A percentile compares a stretch with the other conserved stretches of the same genome.
phyloP scores from a whole-genome alignment of 805 yeast genomes.

The Yarrowia sp. region DNA sequence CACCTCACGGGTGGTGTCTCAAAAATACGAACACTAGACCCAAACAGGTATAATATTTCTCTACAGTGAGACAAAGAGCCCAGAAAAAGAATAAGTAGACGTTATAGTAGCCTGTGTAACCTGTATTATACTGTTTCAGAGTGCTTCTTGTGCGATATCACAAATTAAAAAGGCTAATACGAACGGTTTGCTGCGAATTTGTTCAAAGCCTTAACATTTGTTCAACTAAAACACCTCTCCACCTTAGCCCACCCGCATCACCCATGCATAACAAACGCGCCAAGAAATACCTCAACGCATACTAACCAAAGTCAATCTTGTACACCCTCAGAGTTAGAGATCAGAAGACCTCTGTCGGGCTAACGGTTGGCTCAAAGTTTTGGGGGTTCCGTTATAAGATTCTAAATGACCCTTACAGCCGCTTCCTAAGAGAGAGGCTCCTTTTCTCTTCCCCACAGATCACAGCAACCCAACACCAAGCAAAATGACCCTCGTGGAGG shows the following conservation, averaged over 20 bases:
- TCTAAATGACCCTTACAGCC: background rate
- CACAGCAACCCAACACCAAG: background rate
- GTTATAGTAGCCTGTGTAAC: no score
- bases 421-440: background rate
- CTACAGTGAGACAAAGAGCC: no score
- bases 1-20: background rate
- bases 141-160: no score
- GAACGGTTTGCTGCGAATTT: no score
- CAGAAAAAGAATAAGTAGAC: no score
- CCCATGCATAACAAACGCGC: background rate
- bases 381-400: background rate
- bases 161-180: no score
- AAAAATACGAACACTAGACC: no score
- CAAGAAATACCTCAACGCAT: conserved; percentile 18
- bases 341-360: background rate
- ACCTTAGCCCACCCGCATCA: background rate
- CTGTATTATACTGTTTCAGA: no score
- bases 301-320: background rate
- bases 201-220: no score
- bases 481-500: background rate
- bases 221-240: background rate
- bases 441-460: background rate
- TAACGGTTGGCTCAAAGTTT: background rate
- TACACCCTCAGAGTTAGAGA: background rate
- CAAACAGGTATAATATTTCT: no score